A percentile compares a stretch with the other conserved stretches of the same genome.
These are phyloP conservation scores for Scheffersomyces amazonensis DNA, from an alignment of 805 yeast genomes.

Conservation along the genomic window DNA sequence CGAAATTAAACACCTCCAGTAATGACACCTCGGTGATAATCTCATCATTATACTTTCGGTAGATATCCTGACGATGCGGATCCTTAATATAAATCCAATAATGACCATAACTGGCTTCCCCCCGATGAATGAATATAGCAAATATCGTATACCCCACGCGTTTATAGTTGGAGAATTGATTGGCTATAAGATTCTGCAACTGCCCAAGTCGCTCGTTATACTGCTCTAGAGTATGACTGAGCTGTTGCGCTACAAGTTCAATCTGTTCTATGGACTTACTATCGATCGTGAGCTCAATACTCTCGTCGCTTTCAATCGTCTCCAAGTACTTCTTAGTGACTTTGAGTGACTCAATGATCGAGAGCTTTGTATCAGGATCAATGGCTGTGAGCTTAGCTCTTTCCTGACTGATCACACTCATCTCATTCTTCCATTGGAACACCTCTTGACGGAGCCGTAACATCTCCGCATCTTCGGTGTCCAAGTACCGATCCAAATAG, in stretches of 20 bases:
- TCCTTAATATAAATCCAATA: conserved; percentile 95
- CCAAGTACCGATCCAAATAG: conserved; percentile 85
- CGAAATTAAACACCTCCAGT: conserved; percentile 64
- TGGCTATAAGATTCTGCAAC: conserved; percentile 48
- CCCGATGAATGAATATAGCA: conserved; percentile 92
- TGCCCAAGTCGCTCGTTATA: conserved; percentile 41
- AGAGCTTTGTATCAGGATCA: conserved; percentile 34
- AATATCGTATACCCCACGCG: conserved; percentile 76
- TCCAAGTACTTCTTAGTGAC: conserved; percentile 58
- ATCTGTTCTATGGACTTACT: too few relatives aligned
- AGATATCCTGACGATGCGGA: conserved; percentile 56
- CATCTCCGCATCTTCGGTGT: conserved; percentile 58
- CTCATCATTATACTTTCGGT: conserved; percentile 93
- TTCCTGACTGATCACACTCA: conserved; percentile 41
- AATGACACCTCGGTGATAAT: conserved; percentile 77
- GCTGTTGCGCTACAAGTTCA: too few relatives aligned
- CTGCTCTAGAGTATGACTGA: conserved; percentile 40
- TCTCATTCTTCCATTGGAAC: conserved; percentile 58
- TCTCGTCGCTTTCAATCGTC: too few relatives aligned
- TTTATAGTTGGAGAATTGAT: conserved; percentile 61
- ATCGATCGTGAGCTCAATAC: too few relatives aligned
- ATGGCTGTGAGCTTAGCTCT: conserved; percentile 40
- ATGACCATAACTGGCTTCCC: conserved; percentile 95
- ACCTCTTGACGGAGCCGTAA: conserved; percentile 54
- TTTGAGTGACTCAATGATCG: conserved; percentile 41